Conservation (phyloP, 352 stramenopile species). For the Phytophthora ramorum region DNA sequence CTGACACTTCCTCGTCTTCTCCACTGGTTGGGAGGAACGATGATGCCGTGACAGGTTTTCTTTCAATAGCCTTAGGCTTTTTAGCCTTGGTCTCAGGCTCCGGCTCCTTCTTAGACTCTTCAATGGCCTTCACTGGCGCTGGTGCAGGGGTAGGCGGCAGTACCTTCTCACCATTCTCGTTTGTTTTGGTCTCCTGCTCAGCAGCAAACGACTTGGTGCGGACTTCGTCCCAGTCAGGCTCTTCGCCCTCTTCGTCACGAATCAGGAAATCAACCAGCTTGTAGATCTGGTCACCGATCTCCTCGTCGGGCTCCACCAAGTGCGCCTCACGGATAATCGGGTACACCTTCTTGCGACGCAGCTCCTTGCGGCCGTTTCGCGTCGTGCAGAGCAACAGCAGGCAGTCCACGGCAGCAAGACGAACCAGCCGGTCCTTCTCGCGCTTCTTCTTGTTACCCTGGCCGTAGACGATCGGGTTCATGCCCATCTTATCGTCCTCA, state of each 20-base stretch:
- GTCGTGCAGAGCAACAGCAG: slow-evolving; percentile 83
- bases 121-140: slow-evolving; percentile 14
- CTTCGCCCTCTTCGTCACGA: slow-evolving; percentile 86
- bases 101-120: slow-evolving; percentile 27
- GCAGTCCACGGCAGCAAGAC: slow-evolving; percentile 74
- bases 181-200: slow-evolving; percentile 52
- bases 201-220: slow-evolving; percentile 68
- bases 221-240: slow-evolving; percentile 85
- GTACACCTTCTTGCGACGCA: slow-evolving; percentile 89
- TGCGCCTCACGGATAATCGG: slow-evolving; percentile 87
- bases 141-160: slow-evolving; percentile 20
- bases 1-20: slow-evolving; percentile 73
- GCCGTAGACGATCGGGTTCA: slow-evolving; percentile 80
- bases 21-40: slow-evolving; percentile 46
- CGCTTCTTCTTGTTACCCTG: slow-evolving; percentile 87
- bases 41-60: slow-evolving; percentile 24
- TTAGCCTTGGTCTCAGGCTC: slow-evolving; percentile 23
- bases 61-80: slow-evolving; percentile 28
- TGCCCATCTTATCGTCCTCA: slow-evolving; percentile 80
- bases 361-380: slow-evolving; percentile 74
- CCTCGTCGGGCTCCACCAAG: slow-evolving; percentile 79
- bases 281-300: slow-evolving; percentile 89
- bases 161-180: slow-evolving; percentile 32
- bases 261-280: slow-evolving; percentile 91
- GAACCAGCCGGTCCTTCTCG: slow-evolving; percentile 77